phyloP scores from a whole-genome alignment of 768 basidiomycete genomes.

The Boletellus ananas region DNA sequence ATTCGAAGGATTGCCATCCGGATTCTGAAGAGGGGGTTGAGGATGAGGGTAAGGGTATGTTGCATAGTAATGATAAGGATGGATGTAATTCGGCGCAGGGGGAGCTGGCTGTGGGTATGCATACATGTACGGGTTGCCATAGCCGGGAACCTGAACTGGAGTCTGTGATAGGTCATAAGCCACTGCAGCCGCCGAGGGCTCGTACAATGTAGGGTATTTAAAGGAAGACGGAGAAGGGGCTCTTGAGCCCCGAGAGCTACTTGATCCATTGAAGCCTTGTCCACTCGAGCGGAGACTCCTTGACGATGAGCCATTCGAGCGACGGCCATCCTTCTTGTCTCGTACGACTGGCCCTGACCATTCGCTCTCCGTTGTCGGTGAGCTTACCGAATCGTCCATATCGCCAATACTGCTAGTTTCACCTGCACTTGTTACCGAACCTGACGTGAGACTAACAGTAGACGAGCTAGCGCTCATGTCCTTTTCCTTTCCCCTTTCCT shows the following conservation, averaged over 20 bases:
- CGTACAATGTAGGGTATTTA: slow-evolving; percentile 70
- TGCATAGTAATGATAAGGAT: slow-evolving; percentile 40
- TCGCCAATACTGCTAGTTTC: slow-evolving; percentile 62
- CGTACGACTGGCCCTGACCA: slow-evolving; percentile 60
- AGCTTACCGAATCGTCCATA: slow-evolving; percentile 64
- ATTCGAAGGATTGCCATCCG: slow-evolving; percentile 31
- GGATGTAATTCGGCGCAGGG: slow-evolving; percentile 37
- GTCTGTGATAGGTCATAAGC: slow-evolving; percentile 32
- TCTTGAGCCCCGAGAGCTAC: slow-evolving; percentile 67
- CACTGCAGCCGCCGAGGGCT: slow-evolving; percentile 39
- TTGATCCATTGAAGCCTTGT: slow-evolving; percentile 49
- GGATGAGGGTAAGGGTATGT: slow-evolving; percentile 53
- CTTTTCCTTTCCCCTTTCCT: slow-evolving; percentile 61
- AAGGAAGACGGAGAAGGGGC: slow-evolving; percentile 71
- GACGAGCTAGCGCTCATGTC: slow-evolving; percentile 77
- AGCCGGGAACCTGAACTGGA: slow-evolving; percentile 28
- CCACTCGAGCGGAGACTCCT: slow-evolving; percentile 56
- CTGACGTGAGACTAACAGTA: slow-evolving; percentile 64
- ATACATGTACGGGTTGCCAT: slow-evolving; percentile 34
- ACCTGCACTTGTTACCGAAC: slow-evolving; percentile 55
- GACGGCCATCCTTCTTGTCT: slow-evolving; percentile 53
- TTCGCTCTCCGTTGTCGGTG: slow-evolving; percentile 78
- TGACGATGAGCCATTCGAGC: slow-evolving; percentile 55
- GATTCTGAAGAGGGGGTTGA: slow-evolving; percentile 37
- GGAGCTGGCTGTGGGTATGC: slow-evolving; percentile 41